These are phyloP conservation scores for Prasinococcaceae sp. DNA, from an alignment of 139 green algal genomes.

Conservation along the genomic window DNA sequence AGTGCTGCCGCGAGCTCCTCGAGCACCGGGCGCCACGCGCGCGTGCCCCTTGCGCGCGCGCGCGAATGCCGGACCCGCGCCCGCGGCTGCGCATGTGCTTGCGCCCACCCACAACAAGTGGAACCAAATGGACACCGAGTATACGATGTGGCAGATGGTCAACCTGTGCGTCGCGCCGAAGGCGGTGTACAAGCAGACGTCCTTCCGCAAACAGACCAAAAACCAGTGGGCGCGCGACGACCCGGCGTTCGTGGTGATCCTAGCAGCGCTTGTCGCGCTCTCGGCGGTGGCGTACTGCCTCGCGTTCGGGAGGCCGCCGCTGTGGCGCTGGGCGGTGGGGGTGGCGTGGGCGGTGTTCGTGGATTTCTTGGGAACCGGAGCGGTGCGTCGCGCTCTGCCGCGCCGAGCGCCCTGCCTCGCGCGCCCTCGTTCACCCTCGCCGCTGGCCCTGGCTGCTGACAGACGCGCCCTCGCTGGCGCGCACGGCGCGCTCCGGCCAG, in stretches of 20 bases:
- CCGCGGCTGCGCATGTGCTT: too few species aligned
- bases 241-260: slow-evolving; percentile 83
- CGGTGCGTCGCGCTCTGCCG: too few species aligned
- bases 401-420: too few species aligned
- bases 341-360: slow-evolving; percentile 31
- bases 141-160: slow-evolving; percentile 89
- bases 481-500: too few species aligned
- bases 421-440: too few species aligned
- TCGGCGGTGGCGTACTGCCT: slow-evolving; percentile 63
- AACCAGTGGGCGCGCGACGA: slow-evolving; percentile 94
- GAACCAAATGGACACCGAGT: slow-evolving; percentile 73
- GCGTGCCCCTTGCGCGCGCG: too few species aligned
- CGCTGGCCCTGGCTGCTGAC: too few species aligned
- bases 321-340: slow-evolving; percentile 12
- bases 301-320: slow-evolving; percentile 44
- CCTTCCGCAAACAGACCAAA: slow-evolving; percentile 63
- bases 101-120: too few species aligned
- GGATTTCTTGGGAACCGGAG: slow-evolving; percentile 82
- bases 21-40: too few species aligned
- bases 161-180: slow-evolving; percentile 81
- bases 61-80: too few species aligned
- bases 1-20: too few species aligned
- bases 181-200: slow-evolving; percentile 47
- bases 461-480: too few species aligned
- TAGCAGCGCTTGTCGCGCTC: slow-evolving; percentile 44